Evolutionary conservation across 2,329 filamentous ascomycete genomes (phyloP).

Genomic region (Trichoderma endophyticum): DNA sequence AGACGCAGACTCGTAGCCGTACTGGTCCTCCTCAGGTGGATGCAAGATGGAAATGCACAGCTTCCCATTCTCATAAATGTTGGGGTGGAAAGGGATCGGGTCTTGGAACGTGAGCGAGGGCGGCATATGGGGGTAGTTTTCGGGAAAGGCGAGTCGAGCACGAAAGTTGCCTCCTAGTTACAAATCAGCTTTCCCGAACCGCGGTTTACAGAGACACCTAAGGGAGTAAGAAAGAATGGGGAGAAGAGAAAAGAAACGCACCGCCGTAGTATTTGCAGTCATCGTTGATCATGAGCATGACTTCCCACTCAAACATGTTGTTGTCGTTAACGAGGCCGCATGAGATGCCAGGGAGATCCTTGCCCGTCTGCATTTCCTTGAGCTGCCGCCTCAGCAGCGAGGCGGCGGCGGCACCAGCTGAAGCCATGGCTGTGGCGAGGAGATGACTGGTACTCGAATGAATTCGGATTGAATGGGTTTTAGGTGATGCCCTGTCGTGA

Average conservation of each 20-base stretch:
- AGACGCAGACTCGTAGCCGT: constrained; percentile 84
- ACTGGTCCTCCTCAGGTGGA: constrained; percentile 88
- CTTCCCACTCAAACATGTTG: constrained; percentile 97
- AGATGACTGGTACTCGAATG: neutral
- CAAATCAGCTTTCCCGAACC: neutral
- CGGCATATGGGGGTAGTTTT: constrained; percentile 81
- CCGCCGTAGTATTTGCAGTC: constrained; percentile 92
- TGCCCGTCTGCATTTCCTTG: constrained; percentile 88
- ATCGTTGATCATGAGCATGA: constrained; percentile 97
- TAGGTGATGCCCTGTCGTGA: neutral
- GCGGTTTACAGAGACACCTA: neutral
- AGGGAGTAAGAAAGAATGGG: neutral
- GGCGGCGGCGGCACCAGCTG: constrained; percentile 55
- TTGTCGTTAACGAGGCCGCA: constrained; percentile 80
- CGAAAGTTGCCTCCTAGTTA: constrained; percentile 82
- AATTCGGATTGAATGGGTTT: neutral
- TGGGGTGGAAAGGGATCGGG: constrained; percentile 87
- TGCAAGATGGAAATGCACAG: constrained; percentile 98
- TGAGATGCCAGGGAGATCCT: constrained; percentile 90
- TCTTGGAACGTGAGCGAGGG: constrained; percentile 84
- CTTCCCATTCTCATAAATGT: constrained; percentile 82
- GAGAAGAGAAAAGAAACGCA: constrained; percentile 38
- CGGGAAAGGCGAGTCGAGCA: constrained; percentile 77
- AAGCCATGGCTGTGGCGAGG: constrained; percentile 36
- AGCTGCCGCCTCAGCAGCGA: constrained; percentile 79